phyloP scores from a whole-genome alignment of 495 filamentous ascomycete species.

The Trichoderma asperelloides region DNA sequence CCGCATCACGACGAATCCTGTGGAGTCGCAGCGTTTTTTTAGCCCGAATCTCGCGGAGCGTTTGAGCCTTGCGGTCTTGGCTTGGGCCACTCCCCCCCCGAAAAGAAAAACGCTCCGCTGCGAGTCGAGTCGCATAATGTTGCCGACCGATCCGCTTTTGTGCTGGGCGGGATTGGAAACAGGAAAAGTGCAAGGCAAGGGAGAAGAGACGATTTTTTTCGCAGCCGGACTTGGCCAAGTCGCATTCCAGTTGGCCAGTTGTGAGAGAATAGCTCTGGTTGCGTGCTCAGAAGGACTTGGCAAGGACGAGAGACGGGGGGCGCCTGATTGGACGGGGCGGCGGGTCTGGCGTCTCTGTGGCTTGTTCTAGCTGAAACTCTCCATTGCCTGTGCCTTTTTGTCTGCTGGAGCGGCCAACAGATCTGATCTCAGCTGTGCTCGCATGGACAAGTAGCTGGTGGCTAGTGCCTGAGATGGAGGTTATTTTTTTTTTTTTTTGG shows the following conservation, averaged over 20 bases:
- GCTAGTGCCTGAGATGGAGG: too few species aligned
- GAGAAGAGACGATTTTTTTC: too few species aligned
- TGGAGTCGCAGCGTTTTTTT: neutral
- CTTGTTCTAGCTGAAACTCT: neutral
- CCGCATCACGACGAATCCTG: neutral
- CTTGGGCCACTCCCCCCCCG: too few species aligned
- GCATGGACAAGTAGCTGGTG: too few species aligned
- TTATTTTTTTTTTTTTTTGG: too few species aligned
- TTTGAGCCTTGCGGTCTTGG: neutral
- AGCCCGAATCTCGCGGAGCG: neutral
- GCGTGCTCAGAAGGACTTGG: neutral
- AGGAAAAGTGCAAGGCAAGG: neutral
- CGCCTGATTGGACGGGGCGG: neutral
- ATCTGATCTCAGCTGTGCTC: too few species aligned
- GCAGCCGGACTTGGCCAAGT: neutral
- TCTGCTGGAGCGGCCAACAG: too few species aligned
- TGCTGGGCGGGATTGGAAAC: neutral
- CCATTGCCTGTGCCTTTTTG: too few species aligned
- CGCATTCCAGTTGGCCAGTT: neutral
- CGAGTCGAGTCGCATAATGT: neutral
- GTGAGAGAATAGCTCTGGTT: neutral
- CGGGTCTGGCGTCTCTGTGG: neutral
- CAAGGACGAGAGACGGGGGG: neutral
- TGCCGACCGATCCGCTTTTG: slow-evolving; percentile 2
- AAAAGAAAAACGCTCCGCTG: neutral